Percentiles rank a stretch among this genome's conserved stretches.
Evolutionary conservation across 192 early-diverging fungal species (phyloP).

Genomic region (Dispira parvispora): DNA sequence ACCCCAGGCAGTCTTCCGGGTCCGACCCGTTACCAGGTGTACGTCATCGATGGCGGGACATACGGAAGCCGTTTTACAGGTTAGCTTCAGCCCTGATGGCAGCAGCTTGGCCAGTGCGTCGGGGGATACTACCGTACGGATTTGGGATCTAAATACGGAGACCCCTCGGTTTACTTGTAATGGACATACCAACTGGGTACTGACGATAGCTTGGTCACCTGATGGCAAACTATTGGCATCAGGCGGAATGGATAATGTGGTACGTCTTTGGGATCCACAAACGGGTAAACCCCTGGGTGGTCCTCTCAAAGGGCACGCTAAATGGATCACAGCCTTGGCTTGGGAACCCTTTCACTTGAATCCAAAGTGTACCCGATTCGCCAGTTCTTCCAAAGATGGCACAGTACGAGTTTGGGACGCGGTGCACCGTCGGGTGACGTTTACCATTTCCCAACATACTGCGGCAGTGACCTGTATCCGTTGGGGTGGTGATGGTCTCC

Average conservation of each 20-base stretch:
- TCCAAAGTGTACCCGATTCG: constrained; percentile 57
- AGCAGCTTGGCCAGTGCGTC: constrained; percentile 85
- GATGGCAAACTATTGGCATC: constrained; percentile 71
- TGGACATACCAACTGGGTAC: constrained; percentile 87
- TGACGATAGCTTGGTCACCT: constrained; percentile 85
- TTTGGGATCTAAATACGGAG: constrained; percentile 95
- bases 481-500: constrained; percentile 89
- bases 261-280: constrained; percentile 77
- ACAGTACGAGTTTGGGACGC: constrained; percentile 92
- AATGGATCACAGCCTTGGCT: constrained; percentile 76
- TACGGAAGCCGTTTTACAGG: constrained; percentile 82
- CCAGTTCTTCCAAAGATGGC: constrained; percentile 81
- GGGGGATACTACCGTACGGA: constrained; percentile 81
- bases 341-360: constrained; percentile 93
- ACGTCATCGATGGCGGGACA: constrained; percentile 74
- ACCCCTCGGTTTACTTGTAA: constrained; percentile 74
- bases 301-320: constrained; percentile 64
- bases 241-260: constrained; percentile 86
- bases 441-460: constrained; percentile 78
- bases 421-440: constrained; percentile 44
- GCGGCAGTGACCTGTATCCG: constrained; percentile 84
- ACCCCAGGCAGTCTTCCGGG: constrained; percentile 91
- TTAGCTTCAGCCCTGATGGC: constrained; percentile 82
- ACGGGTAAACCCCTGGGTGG: constrained; percentile 67
- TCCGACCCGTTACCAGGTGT: constrained; percentile 86